Percentiles rank a stretch among this genome's conserved stretches.
Conservation (phyloP, 495 filamentous ascomycete genomes). For the Tuber brumale region DNA sequence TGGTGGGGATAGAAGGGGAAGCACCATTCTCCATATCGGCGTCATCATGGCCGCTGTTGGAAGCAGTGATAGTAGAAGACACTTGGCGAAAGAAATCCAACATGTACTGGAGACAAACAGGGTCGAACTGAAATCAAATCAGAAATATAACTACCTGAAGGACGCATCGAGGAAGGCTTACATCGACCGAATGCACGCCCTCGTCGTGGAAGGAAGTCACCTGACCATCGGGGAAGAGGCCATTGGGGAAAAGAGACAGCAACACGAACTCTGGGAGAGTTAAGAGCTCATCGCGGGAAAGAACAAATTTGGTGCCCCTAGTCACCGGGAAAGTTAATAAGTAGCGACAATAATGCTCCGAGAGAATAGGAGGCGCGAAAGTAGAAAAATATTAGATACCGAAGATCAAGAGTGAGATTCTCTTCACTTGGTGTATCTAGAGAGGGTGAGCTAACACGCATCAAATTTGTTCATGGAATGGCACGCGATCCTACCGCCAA, state of each 20-base stretch:
- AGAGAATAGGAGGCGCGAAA: neutral
- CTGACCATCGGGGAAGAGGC: constrained; percentile 92
- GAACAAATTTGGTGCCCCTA: constrained; percentile 84
- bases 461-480: neutral
- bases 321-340: constrained; percentile 11
- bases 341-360: neutral
- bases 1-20: constrained; percentile 28
- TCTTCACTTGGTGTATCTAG: constrained; percentile 84
- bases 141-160: constrained; percentile 37
- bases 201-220: constrained; percentile 83
- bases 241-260: constrained; percentile 97
- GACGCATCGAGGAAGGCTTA: constrained; percentile 44
- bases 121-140: constrained; percentile 74
- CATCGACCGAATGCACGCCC: constrained; percentile 90
- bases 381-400: constrained; percentile 51
- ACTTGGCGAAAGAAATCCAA: constrained; percentile 96
- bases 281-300: constrained; percentile 89
- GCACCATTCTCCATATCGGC: constrained; percentile 45
- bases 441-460: constrained; percentile 8
- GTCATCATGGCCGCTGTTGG: constrained; percentile 54
- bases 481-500: constrained; percentile 61
- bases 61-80: constrained; percentile 75
- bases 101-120: constrained; percentile 95
- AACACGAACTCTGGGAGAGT: constrained; percentile 96
- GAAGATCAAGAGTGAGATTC: constrained; percentile 86